Percentiles rank a stretch among this genome's conserved stretches.
Conservation (phyloP, 768 basidiomycete genomes). For the Agaricus blazei region DNA sequence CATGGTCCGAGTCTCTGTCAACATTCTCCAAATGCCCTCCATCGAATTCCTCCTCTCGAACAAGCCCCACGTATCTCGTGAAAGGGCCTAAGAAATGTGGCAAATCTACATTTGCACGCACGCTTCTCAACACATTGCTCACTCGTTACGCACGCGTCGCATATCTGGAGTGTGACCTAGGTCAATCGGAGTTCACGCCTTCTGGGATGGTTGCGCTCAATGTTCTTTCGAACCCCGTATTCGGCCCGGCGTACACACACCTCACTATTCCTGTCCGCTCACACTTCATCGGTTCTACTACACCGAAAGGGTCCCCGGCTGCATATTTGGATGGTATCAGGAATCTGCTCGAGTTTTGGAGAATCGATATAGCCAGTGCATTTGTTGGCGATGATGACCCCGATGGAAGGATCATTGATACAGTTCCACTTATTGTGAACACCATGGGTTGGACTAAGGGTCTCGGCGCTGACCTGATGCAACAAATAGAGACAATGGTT, state of each 20-base stretch:
- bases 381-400: conserved; percentile 19
- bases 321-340: conserved; percentile 69
- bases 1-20: conserved; percentile 39
- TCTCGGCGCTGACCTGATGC: conserved; percentile 76
- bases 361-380: conserved; percentile 59
- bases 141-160: conserved; percentile 74
- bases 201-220: conserved; percentile 82
- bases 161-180: conserved; percentile 88
- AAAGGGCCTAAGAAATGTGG: conserved; percentile 86
- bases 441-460: conserved; percentile 98
- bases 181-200: conserved; percentile 91
- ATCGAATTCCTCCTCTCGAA: conserved; percentile 3
- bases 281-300: conserved; percentile 78
- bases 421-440: conserved; percentile 85
- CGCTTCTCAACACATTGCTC: conserved; percentile 65
- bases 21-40: conserved; percentile 21
- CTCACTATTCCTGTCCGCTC: conserved; percentile 63
- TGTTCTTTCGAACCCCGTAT: conserved; percentile 57
- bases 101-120: conserved; percentile 84
- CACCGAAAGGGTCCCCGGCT: conserved; percentile 72
- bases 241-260: conserved; percentile 90
- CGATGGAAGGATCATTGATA: conserved; percentile 40
- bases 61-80: conserved; percentile 48
- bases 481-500: conserved; percentile 61
- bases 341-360: conserved; percentile 62